Evolutionary conservation across 495 filamentous ascomycete genomes (phyloP).

Genomic region (Patellaria atrata): DNA sequence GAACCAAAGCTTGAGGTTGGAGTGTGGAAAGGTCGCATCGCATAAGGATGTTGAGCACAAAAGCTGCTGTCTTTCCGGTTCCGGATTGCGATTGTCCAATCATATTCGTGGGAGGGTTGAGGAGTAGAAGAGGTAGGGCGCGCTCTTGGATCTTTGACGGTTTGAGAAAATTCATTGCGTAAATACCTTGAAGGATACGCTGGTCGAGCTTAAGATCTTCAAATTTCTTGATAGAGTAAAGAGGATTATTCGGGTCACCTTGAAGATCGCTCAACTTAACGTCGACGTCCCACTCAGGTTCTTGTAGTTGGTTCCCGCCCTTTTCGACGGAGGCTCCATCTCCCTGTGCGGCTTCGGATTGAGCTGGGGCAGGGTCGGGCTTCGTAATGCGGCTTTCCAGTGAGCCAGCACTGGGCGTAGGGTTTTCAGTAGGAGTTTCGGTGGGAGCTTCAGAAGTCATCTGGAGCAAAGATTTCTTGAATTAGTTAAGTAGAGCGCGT

Average conservation of each 20-base stretch:
- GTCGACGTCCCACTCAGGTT: conserved; percentile 66
- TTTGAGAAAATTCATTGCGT: conserved; percentile 77
- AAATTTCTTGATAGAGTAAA: conserved; percentile 73
- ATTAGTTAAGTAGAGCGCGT: no score
- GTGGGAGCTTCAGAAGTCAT: conserved; percentile 5
- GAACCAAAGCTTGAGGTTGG: conserved; percentile 71
- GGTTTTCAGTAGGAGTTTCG: conserved; percentile 1
- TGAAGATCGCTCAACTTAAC: conserved; percentile 86
- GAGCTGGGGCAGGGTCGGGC: no score
- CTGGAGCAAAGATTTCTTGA: no score
- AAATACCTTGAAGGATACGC: conserved; percentile 43
- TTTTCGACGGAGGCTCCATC: neutral
- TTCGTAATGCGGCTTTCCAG: no score
- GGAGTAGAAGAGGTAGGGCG: conserved; percentile 74
- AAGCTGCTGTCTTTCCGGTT: conserved; percentile 96
- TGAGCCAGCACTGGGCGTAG: no score
- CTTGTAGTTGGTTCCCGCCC: conserved; percentile 42
- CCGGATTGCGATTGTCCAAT: conserved; percentile 97
- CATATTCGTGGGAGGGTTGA: conserved; percentile 73
- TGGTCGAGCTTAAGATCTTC: conserved; percentile 75
- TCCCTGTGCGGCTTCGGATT: neutral
- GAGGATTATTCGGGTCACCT: conserved; percentile 68
- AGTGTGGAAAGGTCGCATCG: conserved; percentile 57
- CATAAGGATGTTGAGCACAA: conserved; percentile 77
- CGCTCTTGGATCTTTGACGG: conserved; percentile 95